Evolutionary conservation across 176 grass and related monocot genomes (phyloP).

Genomic region (Oryza rufipogon): DNA sequence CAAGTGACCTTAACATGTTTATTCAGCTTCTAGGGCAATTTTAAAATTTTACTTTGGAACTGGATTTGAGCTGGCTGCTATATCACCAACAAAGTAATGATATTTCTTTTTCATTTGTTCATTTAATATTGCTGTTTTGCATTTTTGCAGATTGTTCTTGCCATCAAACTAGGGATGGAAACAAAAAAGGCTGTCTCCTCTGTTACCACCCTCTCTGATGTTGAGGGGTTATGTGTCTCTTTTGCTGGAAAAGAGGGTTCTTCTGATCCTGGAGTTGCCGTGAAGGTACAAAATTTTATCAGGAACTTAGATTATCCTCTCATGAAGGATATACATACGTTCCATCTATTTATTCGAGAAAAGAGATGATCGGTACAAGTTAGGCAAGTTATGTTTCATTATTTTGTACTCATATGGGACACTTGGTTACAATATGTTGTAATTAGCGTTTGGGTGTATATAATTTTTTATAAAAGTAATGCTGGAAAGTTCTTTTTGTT

Average conservation of each 20-base stretch:
- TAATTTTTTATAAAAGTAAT: not conserved
- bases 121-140: no score
- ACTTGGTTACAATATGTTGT: not conserved
- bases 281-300: slow-evolving; percentile 57
- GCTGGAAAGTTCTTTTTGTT: not conserved
- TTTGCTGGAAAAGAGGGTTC: slow-evolving; percentile 74
- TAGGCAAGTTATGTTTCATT: not conserved
- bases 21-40: slow-evolving; percentile 28
- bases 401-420: not conserved
- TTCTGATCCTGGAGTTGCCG: slow-evolving; percentile 78
- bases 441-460: not conserved
- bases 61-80: not conserved
- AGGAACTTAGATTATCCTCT: not conserved
- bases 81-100: not conserved
- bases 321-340: not conserved
- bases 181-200: slow-evolving; percentile 57
- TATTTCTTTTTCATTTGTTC: no score
- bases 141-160: slow-evolving; percentile 78
- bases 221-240: slow-evolving; percentile 74
- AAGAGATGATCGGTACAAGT: not conserved
- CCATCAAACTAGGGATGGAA: slow-evolving; percentile 84
- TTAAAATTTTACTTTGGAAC: not conserved
- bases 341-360: slow-evolving; percentile 15
- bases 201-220: slow-evolving; percentile 86
- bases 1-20: not conserved